Base-by-base conservation (phyloP, 805 yeast genomes). In the Millerago galiae region DNA sequence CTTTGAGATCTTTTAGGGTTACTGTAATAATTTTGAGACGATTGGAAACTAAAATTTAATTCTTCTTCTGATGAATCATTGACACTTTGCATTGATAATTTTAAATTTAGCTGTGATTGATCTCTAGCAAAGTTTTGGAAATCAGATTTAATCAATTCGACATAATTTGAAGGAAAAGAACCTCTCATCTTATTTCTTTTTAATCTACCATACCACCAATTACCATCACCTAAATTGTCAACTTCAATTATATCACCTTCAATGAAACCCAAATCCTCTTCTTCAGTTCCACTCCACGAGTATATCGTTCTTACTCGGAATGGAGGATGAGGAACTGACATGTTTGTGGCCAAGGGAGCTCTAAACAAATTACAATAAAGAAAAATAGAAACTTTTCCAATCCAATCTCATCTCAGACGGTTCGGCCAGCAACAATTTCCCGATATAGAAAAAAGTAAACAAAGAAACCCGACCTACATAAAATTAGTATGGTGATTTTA, bases 181-280 rank as follows among this genome's bases (percentile, higher is more conserved):
- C 99, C 99, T 31, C 79, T 77, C 52, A 86, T 77, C 47, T 80
- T 85, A 63, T 87, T 89, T 56, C 98, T 72, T 50, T 79, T 66
- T 43, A 91, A 72, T 47, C 73, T 70, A 2, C 99, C 99, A 54
- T 79, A 85, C 83, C 91, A 89, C 95, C 95, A 88, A 54, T 81
- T 81, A 15, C 95, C 96, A 57, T 93, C 95, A 4, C 91, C 86
- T 10, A 78, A 66, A 45, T 79, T 71, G 40, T 80, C 74, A 5
- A 93, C 95, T 48, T 88, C 95, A 52, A 93, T 86, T 39, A 86
- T 67, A 58, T 93, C 98, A 39, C 95, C 95, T 64, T 93, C 98
- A 16, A 90, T 74, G 59, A 93, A 93, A 1, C 98, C 98, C 34
- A 93, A 70, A 58, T 93, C 97, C 36, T 85, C 83, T 42, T 81